Base-by-base conservation (phyloP, 176 grass and related monocot species). In the Microstegium vimineum region DNA sequence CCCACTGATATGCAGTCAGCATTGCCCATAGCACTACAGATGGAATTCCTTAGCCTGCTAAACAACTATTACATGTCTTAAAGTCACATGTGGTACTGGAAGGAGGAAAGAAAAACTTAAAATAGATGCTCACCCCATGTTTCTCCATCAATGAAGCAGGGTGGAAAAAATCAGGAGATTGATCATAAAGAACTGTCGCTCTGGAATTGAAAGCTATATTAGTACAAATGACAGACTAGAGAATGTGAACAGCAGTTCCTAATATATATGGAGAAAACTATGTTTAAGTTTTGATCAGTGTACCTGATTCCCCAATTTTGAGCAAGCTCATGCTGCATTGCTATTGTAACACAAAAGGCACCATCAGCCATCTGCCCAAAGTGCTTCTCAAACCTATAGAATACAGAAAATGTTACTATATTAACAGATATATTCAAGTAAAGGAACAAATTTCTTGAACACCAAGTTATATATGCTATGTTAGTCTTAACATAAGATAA, bases 221-320 rank as follows among this genome's bases (percentile, higher is more conserved):
- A n/a, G n/a, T n/a, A n/a, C n/a, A n/a, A n/a, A n/a, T n/a, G n/a
- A n/a, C 8, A 75, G 72, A 79, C 6, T 59, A 65, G 25, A 49
- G 51, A 33, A 41, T 36, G 46, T 26, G 17, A 27, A 75, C 0
- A 46, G 4, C 0, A 37, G 15, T 4, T 20, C 26, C 46, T 76
- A n/a, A 13, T n/a, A 16, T 5, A 73, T 32, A 45, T 18, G 3
- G 57, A 64, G 68, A 56, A 85, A 26, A 80, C 1, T 78, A 45
- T 66, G 7, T 37, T 62, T 36, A 66, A 73, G 4, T 69, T 85
- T 85, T 65, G 22, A 73, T 64, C 13, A 10, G 47, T 74, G 81
- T 82, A 99, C 93, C 90, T 95, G 87, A 96, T 90, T 83, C 89
- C 93, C 93, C 97, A 99, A 61, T 99, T 99, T 83, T 99, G 93